Base-by-base conservation (phyloP, 768 basidiomycete species). In the Collybia nuda region DNA sequence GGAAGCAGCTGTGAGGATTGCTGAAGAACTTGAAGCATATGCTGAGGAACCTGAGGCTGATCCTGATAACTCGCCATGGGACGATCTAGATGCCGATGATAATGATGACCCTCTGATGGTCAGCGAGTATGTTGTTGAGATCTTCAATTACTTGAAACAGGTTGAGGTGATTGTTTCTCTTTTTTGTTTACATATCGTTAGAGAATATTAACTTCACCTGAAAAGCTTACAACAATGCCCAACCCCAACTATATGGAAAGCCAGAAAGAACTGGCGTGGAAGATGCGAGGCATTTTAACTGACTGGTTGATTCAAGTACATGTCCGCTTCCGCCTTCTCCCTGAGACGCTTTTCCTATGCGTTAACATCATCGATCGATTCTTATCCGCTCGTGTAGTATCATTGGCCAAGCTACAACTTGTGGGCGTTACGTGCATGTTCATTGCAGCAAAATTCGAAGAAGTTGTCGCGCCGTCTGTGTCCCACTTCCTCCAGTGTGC, bases 241-340 rank as follows among this genome's bases (percentile, higher is more conserved):
- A 92, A 92, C 60, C 86, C 93, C 2, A 84, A 91, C 63, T 99
- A 98, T 70, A 99, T 98, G 93, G 82, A 88, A 29, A 86, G 76
- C 57, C 97, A 99, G 69, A 88, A 87, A 59, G 93, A 98, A 56
- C 80, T 99, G 37, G 88, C 90, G 1, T 98, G 96, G 96, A 88
- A 90, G 56, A 96, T 96, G 90, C 90, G 96, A 7, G 88, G 89
- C 6, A 90, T 98, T 56, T 80, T 98, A 22, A 87, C 89, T 51
- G 96, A 98, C 73, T 98, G 95, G 95, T 76, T 98, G 54, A 88
- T 98, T 57, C 93, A 95, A 70, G 87, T 98, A 18, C 97, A 98
- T 67, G 81, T 83, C 56, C 89, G 92, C 56, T 98, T 96, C 78
- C 86, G 88, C 56, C 79, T 98, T 9, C 78, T 95, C 6, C 89